These are phyloP conservation scores for Oryza rufipogon DNA, from an alignment of 176 grass and related monocot species.

Conservation along the genomic window DNA sequence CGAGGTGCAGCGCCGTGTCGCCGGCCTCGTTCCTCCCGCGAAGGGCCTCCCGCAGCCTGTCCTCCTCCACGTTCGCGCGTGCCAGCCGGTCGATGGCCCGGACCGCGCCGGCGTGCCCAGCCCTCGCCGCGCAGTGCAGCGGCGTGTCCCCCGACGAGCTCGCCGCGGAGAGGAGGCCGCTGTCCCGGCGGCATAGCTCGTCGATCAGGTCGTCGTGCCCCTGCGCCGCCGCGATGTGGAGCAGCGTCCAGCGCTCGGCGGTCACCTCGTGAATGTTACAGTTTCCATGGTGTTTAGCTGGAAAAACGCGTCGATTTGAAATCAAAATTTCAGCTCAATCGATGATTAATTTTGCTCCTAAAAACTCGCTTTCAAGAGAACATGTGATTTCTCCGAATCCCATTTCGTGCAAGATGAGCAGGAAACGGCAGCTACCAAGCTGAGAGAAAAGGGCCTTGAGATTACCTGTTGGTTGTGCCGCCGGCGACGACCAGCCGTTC, in stretches of 20 bases:
- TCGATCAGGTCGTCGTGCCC: slow-evolving; percentile 32
- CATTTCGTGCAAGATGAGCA: neutral
- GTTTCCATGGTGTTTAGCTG: neutral
- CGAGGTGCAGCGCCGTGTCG: slow-evolving; percentile 51
- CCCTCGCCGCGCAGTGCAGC: slow-evolving; percentile 44
- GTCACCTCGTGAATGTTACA: slow-evolving; percentile 43
- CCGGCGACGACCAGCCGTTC: too few relatives aligned
- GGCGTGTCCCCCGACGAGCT: slow-evolving; percentile 49
- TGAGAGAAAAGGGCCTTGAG: too few relatives aligned
- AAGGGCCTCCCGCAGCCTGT: neutral
- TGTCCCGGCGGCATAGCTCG: slow-evolving; percentile 5
- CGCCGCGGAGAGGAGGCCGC: neutral
- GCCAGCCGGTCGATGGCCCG: neutral
- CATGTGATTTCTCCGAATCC: neutral
- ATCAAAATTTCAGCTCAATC: neutral
- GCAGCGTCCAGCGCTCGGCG: slow-evolving; percentile 25
- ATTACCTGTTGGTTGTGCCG: neutral
- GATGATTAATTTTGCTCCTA: neutral
- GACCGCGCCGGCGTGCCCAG: neutral
- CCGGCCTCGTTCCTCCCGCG: slow-evolving; percentile 12
- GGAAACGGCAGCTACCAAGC: neutral
- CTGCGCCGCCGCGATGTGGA: slow-evolving; percentile 48
- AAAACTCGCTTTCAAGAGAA: neutral
- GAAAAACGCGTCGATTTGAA: neutral
- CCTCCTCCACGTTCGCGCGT: neutral